Evolutionary conservation across 768 basidiomycete genomes (phyloP).

Genomic region (Fomitopsis serialis): DNA sequence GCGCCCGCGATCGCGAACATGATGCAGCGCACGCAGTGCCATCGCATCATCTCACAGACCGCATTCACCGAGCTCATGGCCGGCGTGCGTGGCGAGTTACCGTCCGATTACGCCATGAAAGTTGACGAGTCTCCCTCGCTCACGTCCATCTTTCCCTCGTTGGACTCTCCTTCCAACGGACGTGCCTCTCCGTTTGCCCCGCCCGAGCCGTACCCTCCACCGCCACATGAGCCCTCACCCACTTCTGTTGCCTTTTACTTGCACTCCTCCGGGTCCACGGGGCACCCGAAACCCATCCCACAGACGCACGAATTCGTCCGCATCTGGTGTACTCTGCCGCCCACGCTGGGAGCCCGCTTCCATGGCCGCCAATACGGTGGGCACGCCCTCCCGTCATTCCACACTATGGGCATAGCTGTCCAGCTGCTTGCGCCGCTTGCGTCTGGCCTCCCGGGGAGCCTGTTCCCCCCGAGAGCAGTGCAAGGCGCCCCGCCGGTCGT

Average conservation of each 20-base stretch:
- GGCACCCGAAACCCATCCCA: conserved; percentile 18
- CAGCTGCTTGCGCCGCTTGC: conserved; percentile 10
- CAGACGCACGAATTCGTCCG: conserved; percentile 13
- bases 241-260: conserved; percentile 10
- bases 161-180: background rate
- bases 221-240: background rate
- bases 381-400: conserved; percentile 13
- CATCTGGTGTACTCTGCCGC: background rate
- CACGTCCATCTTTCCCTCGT: conserved; percentile 10
- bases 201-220: background rate
- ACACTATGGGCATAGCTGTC: conserved; percentile 7
- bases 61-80: background rate
- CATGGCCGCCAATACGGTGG: conserved; percentile 3
- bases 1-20: conserved; percentile 12
- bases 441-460: background rate
- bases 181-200: background rate
- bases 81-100: conserved; percentile 2
- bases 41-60: conserved; percentile 7
- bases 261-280: conserved; percentile 21
- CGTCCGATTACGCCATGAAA: conserved; percentile 1
- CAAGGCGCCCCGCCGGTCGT: conserved; percentile 5
- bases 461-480: conserved; percentile 9
- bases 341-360: conserved; percentile 3
- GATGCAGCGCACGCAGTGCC: conserved; percentile 12
- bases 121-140: conserved; percentile 7